These are phyloP conservation scores for Phylloporus scabripes DNA, from an alignment of 768 basidiomycete species.

Conservation along the genomic window DNA sequence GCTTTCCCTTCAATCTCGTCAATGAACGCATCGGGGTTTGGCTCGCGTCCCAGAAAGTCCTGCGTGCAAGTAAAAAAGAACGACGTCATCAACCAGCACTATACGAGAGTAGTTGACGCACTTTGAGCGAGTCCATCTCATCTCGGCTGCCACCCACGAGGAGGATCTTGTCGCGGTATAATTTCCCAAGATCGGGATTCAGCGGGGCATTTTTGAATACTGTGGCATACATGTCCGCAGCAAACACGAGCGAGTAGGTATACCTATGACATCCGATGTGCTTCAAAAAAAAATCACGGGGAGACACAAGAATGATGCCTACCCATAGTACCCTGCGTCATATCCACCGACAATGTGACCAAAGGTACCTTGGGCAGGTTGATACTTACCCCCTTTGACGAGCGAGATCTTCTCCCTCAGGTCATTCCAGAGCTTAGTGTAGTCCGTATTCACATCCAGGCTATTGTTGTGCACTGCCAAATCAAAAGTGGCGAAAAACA, in stretches of 20 bases:
- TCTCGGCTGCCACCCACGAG: slow-evolving; percentile 67
- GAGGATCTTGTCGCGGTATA: slow-evolving; percentile 74
- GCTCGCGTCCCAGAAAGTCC: slow-evolving; percentile 74
- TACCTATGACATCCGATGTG: slow-evolving; percentile 34
- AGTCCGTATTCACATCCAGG: slow-evolving; percentile 55
- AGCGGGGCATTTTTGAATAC: slow-evolving; percentile 81
- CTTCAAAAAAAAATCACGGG: background rate
- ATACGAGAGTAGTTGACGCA: slow-evolving; percentile 17
- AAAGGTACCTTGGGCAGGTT: slow-evolving; percentile 70
- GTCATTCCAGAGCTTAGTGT: slow-evolving; percentile 74
- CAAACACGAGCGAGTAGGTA: slow-evolving; percentile 67
- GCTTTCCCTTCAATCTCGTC: slow-evolving; percentile 40
- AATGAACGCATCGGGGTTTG: slow-evolving; percentile 71
- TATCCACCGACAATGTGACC: slow-evolving; percentile 76
- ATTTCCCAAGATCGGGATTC: slow-evolving; percentile 56
- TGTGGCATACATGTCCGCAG: slow-evolving; percentile 58
- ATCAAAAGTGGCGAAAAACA: slow-evolving; percentile 59
- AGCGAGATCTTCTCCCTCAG: slow-evolving; percentile 66
- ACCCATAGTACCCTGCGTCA: slow-evolving; percentile 61
- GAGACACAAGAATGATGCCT: slow-evolving; percentile 17
- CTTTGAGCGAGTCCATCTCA: slow-evolving; percentile 72
- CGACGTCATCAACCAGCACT: too few relatives aligned
- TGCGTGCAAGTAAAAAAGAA: slow-evolving; percentile 28
- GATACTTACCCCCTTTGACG: slow-evolving; percentile 51
- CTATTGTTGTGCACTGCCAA: slow-evolving; percentile 22